Evolutionary conservation across 768 basidiomycete species (phyloP).

Genomic region (Russula foetens): DNA sequence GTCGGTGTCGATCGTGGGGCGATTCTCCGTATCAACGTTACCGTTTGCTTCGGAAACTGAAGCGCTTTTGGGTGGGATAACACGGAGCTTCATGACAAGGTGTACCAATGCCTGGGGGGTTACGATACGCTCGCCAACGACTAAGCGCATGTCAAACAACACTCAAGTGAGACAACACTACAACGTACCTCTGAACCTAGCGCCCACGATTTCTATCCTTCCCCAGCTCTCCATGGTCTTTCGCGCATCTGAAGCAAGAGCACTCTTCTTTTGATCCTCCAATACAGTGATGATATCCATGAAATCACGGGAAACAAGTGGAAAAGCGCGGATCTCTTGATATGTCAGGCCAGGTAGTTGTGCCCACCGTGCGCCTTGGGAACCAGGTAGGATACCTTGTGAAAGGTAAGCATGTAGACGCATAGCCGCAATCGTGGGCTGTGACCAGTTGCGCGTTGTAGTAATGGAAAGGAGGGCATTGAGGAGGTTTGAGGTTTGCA

Average conservation of each 20-base stretch:
- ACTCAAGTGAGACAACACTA: neutral
- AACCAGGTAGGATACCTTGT: conserved; percentile 69
- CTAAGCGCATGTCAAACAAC: conserved; percentile 31
- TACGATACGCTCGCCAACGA: conserved; percentile 84
- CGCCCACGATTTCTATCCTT: conserved; percentile 68
- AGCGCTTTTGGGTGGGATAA: conserved; percentile 42
- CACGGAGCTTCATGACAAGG: conserved; percentile 74
- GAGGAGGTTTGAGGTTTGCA: conserved; percentile 64
- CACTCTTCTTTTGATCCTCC: conserved; percentile 46
- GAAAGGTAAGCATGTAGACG: conserved; percentile 74
- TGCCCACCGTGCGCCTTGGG: conserved; percentile 40
- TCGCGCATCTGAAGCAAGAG: conserved; percentile 43
- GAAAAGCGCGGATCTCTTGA: conserved; percentile 38
- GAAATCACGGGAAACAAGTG: conserved; percentile 33
- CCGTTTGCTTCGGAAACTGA: conserved; percentile 24
- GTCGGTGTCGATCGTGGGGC: conserved; percentile 37
- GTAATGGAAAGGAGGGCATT: conserved; percentile 78
- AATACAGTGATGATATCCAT: conserved; percentile 40
- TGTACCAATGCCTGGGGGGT: conserved; percentile 86
- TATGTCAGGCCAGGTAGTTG: conserved; percentile 72
- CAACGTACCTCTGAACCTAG: conserved; percentile 71
- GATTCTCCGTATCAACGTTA: conserved; percentile 33
- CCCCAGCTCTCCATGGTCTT: conserved; percentile 67
- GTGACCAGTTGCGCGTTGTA: conserved; percentile 82
- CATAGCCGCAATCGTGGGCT: conserved; percentile 70